These are phyloP conservation scores for Actinomortierella ambigua DNA, from an alignment of 371 early-diverging fungal species.

Conservation along the genomic window DNA sequence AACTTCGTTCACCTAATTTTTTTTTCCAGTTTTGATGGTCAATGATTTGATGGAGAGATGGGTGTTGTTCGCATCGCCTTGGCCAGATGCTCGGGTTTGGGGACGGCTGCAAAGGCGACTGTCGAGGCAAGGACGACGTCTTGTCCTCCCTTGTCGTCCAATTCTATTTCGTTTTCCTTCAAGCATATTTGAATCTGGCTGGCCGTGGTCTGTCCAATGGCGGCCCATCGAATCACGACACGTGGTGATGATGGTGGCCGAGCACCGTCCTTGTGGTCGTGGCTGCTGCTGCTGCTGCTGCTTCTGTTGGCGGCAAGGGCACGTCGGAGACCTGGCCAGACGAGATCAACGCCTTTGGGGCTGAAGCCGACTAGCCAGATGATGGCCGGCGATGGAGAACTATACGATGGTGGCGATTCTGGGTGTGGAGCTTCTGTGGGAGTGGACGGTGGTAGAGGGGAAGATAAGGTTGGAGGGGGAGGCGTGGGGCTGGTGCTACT, in stretches of 20 bases:
- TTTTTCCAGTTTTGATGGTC: no score
- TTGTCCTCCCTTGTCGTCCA: no score
- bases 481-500: background rate
- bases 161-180: no score
- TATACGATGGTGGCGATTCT: background rate
- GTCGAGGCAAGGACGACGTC: no score
- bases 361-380: conserved; percentile 33
- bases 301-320: background rate
- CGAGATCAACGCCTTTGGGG: conserved; percentile 29
- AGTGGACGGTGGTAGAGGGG: background rate
- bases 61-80: no score
- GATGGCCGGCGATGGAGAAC: background rate
- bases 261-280: background rate
- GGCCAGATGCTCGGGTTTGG: no score
- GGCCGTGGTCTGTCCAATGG: conserved; percentile 30
- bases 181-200: conserved; percentile 22
- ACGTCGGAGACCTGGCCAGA: background rate
- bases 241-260: background rate
- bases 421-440: background rate
- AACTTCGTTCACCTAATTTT: no score
- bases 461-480: background rate
- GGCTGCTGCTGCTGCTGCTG: background rate
- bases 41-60: no score
- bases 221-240: conserved; percentile 13
- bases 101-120: no score